Base-by-base conservation (phyloP, 345 rosid genomes). In the Toxicodendron radicans region DNA sequence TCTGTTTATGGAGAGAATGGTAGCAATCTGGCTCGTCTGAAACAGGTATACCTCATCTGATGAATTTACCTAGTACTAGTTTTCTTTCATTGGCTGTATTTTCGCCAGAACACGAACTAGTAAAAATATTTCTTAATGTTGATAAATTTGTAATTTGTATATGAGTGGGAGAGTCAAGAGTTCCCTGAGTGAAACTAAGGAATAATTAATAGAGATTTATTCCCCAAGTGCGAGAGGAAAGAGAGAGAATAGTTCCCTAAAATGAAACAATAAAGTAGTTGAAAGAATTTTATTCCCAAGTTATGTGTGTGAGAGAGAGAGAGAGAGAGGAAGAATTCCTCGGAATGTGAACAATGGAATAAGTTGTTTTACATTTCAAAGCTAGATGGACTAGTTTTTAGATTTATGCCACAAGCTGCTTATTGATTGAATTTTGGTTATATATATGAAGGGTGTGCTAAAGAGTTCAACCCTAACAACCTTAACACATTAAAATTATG, bases 1-100 rank as follows among this genome's bases (percentile, higher is more conserved):
- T 85, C 89, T 80, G 97, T 95, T 57, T 91, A 85, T 83, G 98
- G 98, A 75, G 97, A 90, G 81, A 83, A 89, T 58, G 96, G 94
- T 73, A 76, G 85, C 83, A 92, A 90, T 87, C 89, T 92, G 74
- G 75, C 86, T 75, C 91, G 88, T 58, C 83, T 95, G 81, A 85
- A 87, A 88, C 89, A 90, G 94, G 94, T 90, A 79, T 78, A 32
- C 3, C 60, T 24, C 33, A 72, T 53, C 43, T 1, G 63, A 30
- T 68, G 12, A 32, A 41, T 30, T 43, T 27, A 43, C 63, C 57
- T 66, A 0, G 43, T 38, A 38, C 9, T 18, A 46, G 20, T 64
- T 24, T 73, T 80, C 23, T n/a, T 33, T 38, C 61, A 16, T 35
- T 71, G 17, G 35, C 38, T 18, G 45, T 70, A 35, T 75, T 64